Conservation (phyloP, 352 stramenopile genomes). For the Elongisporangium senticosum region DNA sequence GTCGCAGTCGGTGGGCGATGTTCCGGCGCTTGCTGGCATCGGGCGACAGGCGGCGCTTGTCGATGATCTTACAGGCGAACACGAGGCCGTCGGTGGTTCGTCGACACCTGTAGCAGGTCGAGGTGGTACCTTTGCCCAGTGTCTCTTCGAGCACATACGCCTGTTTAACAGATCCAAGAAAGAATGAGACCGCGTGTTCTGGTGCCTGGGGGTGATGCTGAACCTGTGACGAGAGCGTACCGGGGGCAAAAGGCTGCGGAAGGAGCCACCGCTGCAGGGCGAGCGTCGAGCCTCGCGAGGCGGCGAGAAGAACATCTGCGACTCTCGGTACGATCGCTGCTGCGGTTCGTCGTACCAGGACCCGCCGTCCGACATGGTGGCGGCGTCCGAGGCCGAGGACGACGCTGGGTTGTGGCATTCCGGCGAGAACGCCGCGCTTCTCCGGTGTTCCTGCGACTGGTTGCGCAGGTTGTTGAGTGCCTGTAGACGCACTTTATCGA, state of each 20-base stretch:
- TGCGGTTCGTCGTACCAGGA: slow-evolving; percentile 27
- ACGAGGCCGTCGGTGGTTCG: slow-evolving; percentile 31
- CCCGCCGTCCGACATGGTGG: slow-evolving; percentile 40
- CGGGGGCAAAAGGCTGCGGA: slow-evolving; percentile 30
- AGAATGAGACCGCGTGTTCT: neutral
- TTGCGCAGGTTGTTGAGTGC: slow-evolving; percentile 17
- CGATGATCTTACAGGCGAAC: slow-evolving; percentile 79
- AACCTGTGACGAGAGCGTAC: neutral
- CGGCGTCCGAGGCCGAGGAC: slow-evolving; percentile 19
- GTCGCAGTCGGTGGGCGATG: slow-evolving; percentile 50
- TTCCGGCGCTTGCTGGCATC: slow-evolving; percentile 42
- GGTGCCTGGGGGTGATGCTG: neutral
- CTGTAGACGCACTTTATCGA: slow-evolving; percentile 8
- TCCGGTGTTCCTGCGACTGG: slow-evolving; percentile 5
- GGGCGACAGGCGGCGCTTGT: slow-evolving; percentile 52
- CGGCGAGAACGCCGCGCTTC: neutral
- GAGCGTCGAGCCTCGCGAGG: slow-evolving; percentile 7
- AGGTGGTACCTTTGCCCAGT: slow-evolving; percentile 61
- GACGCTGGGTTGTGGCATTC: slow-evolving; percentile 6
- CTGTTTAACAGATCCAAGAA: slow-evolving; percentile 1
- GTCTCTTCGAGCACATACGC: slow-evolving; percentile 56
- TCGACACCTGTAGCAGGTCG: slow-evolving; percentile 59
- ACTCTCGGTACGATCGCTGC: neutral
- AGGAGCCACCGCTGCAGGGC: slow-evolving; percentile 6
- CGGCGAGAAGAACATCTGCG: slow-evolving; percentile 23